phyloP scores from a whole-genome alignment of 2,329 filamentous ascomycete species.

The Ophiocordyceps camponoti-floridani region DNA sequence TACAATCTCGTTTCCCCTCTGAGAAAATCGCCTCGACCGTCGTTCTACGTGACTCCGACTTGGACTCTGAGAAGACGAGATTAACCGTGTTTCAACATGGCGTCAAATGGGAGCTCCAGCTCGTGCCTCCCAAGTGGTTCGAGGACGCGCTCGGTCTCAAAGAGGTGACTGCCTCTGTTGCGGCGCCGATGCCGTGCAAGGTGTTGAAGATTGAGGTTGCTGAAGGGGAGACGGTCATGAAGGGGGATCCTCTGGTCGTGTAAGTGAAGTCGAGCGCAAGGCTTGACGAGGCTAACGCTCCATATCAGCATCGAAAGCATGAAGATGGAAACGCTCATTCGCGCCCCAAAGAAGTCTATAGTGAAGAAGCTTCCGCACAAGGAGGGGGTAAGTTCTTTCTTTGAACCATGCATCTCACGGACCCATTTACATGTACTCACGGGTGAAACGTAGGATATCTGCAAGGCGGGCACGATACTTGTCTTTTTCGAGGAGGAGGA shows the following conservation, averaged over 20 bases:
- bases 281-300: neutral
- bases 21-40: constrained; percentile 68
- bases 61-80: constrained; percentile 28
- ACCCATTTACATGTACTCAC: no score
- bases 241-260: constrained; percentile 76
- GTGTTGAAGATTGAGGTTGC: constrained; percentile 75
- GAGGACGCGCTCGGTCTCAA: constrained; percentile 75
- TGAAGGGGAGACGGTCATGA: constrained; percentile 66
- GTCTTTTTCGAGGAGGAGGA: constrained; percentile 48
- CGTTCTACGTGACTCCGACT: constrained; percentile 34
- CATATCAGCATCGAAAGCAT: constrained; percentile 55
- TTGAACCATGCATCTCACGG: no score
- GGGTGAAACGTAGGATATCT: constrained; percentile 54
- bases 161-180: constrained; percentile 63
- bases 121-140: constrained; percentile 58
- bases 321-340: constrained; percentile 80
- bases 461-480: constrained; percentile 57
- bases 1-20: constrained; percentile 49
- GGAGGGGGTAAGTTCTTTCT: constrained; percentile 41
- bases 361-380: constrained; percentile 58
- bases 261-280: constrained; percentile 17
- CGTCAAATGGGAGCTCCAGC: constrained; percentile 36
- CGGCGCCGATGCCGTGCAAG: constrained; percentile 96
- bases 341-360: constrained; percentile 54
- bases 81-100: constrained; percentile 64